These are phyloP conservation scores for Candida ficus DNA, from an alignment of 805 yeast genomes.

Conservation along the genomic window DNA sequence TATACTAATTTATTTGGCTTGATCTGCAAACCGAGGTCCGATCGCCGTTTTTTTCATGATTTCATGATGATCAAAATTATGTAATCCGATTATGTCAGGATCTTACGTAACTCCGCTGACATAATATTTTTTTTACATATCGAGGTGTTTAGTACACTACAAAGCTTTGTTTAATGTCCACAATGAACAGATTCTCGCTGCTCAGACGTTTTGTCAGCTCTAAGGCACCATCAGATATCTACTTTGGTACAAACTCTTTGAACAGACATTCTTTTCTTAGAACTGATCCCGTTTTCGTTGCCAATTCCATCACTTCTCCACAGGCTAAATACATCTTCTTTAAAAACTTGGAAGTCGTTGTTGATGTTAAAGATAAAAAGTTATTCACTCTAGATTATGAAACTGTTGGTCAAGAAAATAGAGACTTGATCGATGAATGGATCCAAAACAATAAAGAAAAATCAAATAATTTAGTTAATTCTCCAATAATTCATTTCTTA, in stretches of 20 bases:
- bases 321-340: slow-evolving; percentile 38
- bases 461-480: slow-evolving; percentile 4
- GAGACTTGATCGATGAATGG: slow-evolving; percentile 22
- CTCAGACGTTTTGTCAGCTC: not conserved
- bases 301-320: slow-evolving; percentile 36
- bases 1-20: too few species aligned
- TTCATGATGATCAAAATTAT: too few species aligned
- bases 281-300: slow-evolving; percentile 43
- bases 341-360: slow-evolving; percentile 28
- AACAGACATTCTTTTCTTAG: slow-evolving; percentile 56
- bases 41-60: too few species aligned
- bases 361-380: slow-evolving; percentile 9
- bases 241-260: slow-evolving; percentile 45
- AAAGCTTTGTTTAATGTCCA: too few species aligned
- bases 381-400: slow-evolving; percentile 13
- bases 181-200: not conserved
- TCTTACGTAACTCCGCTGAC: not conserved
- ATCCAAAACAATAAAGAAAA: slow-evolving; percentile 11
- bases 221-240: slow-evolving; percentile 18
- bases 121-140: too few species aligned
- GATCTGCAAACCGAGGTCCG: too few species aligned
- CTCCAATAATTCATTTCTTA: slow-evolving; percentile 29
- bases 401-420: slow-evolving; percentile 12
- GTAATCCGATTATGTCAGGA: too few species aligned
- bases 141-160: too few species aligned